phyloP scores from a whole-genome alignment of 2,329 filamentous ascomycete genomes.

The Claviceps monticola region DNA sequence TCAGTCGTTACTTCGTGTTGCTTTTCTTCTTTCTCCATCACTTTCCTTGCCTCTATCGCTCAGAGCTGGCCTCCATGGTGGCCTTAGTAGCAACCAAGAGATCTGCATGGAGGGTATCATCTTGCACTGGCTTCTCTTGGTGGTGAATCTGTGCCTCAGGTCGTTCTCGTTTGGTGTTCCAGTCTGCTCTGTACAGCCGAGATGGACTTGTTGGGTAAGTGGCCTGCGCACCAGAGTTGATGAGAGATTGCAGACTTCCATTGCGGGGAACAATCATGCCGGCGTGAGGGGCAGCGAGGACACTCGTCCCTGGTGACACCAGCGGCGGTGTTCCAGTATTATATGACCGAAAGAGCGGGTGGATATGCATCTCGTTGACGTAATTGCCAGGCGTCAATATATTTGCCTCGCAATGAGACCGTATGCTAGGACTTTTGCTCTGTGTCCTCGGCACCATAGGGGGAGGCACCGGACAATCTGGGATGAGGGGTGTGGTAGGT shows the following conservation, averaged over 20 bases:
- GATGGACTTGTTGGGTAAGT: conserved; percentile 34
- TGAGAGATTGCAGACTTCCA: conserved; percentile 35
- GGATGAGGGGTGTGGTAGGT: conserved; percentile 38
- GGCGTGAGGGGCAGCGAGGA: conserved; percentile 55
- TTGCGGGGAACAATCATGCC: conserved; percentile 48
- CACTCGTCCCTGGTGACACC: conserved; percentile 54
- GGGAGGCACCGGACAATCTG: conserved; percentile 37
- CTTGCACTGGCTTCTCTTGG: conserved; percentile 22
- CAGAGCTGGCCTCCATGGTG: conserved; percentile 33
- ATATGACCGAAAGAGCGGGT: conserved; percentile 66
- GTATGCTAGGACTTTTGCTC: conserved; percentile 34
- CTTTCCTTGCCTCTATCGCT: neutral
- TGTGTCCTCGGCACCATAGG: conserved; percentile 29
- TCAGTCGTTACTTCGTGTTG: neutral
- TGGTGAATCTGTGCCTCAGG: neutral
- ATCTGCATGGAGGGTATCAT: conserved; percentile 49
- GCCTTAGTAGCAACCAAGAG: conserved; percentile 45
- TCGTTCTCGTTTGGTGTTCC: neutral
- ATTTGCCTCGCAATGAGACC: conserved; percentile 16
- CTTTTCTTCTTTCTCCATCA: neutral
- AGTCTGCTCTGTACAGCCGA: conserved; percentile 21
- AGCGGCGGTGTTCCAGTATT: conserved; percentile 42
- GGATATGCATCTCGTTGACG: conserved; percentile 53
- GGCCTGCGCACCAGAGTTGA: conserved; percentile 31
- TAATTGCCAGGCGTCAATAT: conserved; percentile 12